Evolutionary conservation across 176 grass and related monocot genomes (phyloP).

Genomic region (Poa annua): DNA sequence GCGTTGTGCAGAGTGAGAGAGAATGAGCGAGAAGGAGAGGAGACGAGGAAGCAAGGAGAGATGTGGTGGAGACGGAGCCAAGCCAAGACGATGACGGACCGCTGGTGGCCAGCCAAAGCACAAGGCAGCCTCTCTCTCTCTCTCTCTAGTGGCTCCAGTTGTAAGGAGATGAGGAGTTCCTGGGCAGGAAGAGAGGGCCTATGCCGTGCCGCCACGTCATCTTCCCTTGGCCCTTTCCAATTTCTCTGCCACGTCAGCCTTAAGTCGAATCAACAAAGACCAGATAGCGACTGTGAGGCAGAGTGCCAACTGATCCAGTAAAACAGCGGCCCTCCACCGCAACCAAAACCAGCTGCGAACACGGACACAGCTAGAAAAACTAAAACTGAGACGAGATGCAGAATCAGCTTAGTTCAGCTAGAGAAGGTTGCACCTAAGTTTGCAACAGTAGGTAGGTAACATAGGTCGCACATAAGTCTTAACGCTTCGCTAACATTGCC

Average conservation of each 20-base stretch:
- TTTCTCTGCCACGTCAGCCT: conserved; percentile 21
- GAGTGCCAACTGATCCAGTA: background rate
- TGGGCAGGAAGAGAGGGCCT: conserved; percentile 40
- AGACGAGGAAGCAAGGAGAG: background rate
- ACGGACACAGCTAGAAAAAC: background rate
- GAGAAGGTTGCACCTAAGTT: background rate
- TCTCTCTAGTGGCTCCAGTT: background rate
- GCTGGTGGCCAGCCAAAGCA: conserved; percentile 24
- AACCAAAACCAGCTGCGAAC: background rate
- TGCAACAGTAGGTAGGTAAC: background rate
- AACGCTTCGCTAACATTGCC: background rate
- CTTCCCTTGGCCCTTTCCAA: background rate
- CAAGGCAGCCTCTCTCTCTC: conserved; percentile 7
- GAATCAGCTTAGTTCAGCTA: conserved; percentile 1
- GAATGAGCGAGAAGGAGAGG: conserved; percentile 11
- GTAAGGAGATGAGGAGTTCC: conserved; percentile 46
- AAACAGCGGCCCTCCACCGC: background rate
- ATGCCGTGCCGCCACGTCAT: conserved; percentile 27
- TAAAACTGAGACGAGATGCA: background rate
- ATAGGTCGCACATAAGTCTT: background rate
- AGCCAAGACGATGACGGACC: conserved; percentile 35
- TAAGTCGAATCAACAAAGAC: background rate
- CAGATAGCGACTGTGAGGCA: background rate
- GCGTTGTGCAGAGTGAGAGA: background rate
- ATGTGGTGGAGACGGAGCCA: conserved; percentile 45